Percentiles rank a stretch among this genome's conserved stretches.
phyloP scores from a whole-genome alignment of 2,329 filamentous ascomycete genomes.

The Sclerotinia minor region DNA sequence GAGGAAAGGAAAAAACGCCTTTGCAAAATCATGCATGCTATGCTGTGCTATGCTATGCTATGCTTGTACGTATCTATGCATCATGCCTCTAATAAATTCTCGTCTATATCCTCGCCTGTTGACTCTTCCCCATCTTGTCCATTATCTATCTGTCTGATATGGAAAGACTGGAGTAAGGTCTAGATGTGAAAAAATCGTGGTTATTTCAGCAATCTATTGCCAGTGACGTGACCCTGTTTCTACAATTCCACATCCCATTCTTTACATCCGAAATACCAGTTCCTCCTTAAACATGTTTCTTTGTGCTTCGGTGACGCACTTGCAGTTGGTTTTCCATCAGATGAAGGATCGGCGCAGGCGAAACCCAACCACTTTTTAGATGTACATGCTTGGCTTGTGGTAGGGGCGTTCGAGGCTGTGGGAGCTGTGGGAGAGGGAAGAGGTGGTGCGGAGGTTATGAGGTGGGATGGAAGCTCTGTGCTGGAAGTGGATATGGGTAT shows the following conservation, averaged over 20 bases:
- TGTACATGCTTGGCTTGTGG: constrained; percentile 36
- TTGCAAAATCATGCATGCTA: not conserved
- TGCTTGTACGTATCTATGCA: not conserved
- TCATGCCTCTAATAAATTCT: constrained; percentile 7
- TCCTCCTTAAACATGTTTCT: constrained; percentile 34
- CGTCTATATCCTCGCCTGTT: not conserved
- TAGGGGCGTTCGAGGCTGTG: constrained; percentile 27
- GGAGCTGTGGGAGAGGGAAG: constrained; percentile 31
- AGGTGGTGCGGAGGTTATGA: constrained; percentile 43
- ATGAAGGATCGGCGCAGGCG: constrained; percentile 38
- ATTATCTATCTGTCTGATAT: not conserved
- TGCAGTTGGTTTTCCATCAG: constrained; percentile 30
- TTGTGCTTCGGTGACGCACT: constrained; percentile 22
- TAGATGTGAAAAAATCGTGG: not conserved
- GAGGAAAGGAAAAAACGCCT: not conserved
- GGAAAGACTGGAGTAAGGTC: not conserved
- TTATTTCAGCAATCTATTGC: not conserved
- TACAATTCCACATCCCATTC: constrained; percentile 31
- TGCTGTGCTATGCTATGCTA: constrained; percentile 3
- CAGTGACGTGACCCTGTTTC: no score
- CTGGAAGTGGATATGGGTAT: not conserved
- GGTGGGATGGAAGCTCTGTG: constrained; percentile 40
- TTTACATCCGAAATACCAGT: constrained; percentile 38
- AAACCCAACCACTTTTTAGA: constrained; percentile 39
- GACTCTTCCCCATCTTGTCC: not conserved